Conservation (phyloP, 1,139 yeast genomes). For the Taphrina communis region DNA sequence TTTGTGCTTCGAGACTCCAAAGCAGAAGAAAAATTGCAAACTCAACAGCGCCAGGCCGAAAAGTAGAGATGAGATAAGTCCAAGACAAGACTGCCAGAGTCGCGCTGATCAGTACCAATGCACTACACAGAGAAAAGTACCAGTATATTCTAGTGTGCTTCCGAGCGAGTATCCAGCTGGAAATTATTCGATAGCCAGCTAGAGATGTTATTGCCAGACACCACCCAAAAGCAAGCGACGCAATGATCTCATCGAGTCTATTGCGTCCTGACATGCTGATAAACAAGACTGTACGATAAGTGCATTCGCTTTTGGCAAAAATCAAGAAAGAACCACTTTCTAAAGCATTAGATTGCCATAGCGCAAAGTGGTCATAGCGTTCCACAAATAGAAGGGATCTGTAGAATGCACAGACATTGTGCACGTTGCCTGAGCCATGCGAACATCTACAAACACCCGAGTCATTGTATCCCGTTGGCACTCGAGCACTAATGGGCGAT, state of each 20-base stretch:
- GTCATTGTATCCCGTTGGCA: too few relatives aligned
- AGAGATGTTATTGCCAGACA: slow-evolving; percentile 11
- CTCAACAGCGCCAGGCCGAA: not conserved
- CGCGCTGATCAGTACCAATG: slow-evolving; percentile 14
- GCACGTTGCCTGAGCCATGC: not conserved
- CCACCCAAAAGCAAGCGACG: slow-evolving; percentile 32
- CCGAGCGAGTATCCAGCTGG: slow-evolving; percentile 7
- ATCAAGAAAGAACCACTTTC: not conserved
- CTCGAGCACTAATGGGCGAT: too few relatives aligned
- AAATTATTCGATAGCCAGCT: slow-evolving; percentile 7
- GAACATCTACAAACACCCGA: not conserved
- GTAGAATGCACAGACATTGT: not conserved
- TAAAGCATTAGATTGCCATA: not conserved
- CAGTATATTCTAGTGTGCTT: slow-evolving; percentile 1
- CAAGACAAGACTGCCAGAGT: slow-evolving; percentile 25
- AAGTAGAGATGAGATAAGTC: slow-evolving; percentile 14
- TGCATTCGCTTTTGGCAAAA: not conserved
- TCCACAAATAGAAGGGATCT: not conserved
- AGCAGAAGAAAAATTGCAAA: slow-evolving; percentile 9
- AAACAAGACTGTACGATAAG: not conserved
- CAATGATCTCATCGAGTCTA: slow-evolving; percentile 11
- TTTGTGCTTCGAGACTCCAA: slow-evolving; percentile 29
- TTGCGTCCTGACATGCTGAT: not conserved
- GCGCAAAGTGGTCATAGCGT: slow-evolving; percentile 5
- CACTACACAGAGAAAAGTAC: slow-evolving; percentile 13